Conservation (phyloP, 805 yeast genomes). For the Ogataea methylovora region DNA sequence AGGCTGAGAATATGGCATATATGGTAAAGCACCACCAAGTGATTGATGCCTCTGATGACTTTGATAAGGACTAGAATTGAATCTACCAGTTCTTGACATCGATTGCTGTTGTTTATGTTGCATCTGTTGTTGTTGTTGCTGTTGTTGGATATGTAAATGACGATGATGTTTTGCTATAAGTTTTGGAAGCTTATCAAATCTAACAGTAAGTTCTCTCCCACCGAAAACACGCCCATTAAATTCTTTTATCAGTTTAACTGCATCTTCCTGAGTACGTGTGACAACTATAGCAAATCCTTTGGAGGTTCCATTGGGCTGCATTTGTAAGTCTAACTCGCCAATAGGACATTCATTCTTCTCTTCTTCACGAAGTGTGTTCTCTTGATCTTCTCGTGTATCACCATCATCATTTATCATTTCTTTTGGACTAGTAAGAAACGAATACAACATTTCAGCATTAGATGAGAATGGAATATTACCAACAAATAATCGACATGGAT, state of each 20-base stretch:
- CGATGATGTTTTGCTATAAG: constrained; percentile 15
- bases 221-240: constrained; percentile 49
- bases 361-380: background rate
- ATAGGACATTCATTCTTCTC: background rate
- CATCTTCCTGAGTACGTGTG: constrained; percentile 37
- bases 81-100: background rate
- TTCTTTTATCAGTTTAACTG: constrained; percentile 37
- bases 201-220: constrained; percentile 53
- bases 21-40: no score
- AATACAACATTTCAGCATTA: constrained; percentile 27
- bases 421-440: constrained; percentile 9
- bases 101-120: background rate
- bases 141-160: background rate
- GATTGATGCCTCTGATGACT: no score
- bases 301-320: constrained; percentile 31
- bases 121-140: background rate
- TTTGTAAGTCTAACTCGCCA: constrained; percentile 19
- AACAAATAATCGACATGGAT: constrained; percentile 38
- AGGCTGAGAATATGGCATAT: no score
- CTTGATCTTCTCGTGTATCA: background rate
- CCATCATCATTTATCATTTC: no score
- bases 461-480: constrained; percentile 50
- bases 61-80: background rate
- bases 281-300: constrained; percentile 64
- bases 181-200: constrained; percentile 50